Percentiles rank a stretch among this genome's conserved stretches.
Conservation (phyloP, 1,284 basidiomycete species). For the Tylopilus sp. region DNA sequence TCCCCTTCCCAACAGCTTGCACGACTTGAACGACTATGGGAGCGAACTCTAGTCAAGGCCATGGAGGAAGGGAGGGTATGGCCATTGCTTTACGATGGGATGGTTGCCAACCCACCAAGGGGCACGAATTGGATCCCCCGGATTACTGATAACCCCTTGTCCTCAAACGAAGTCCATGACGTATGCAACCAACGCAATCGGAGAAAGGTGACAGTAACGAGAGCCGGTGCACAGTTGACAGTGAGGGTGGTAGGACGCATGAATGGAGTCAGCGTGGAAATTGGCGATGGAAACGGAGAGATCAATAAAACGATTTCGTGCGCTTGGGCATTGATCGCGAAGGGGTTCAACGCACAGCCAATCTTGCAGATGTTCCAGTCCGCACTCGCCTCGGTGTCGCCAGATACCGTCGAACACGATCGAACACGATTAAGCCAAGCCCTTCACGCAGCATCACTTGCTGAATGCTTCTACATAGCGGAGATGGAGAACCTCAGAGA, state of each 20-base stretch:
- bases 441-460: neutral
- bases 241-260: conserved; percentile 4
- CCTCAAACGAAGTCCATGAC: neutral
- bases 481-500: neutral
- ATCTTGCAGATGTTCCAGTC: neutral
- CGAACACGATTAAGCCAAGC: neutral
- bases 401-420: neutral
- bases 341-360: neutral
- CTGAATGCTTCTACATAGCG: neutral
- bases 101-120: neutral
- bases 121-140: conserved; percentile 3
- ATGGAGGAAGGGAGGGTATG: conserved; percentile 4
- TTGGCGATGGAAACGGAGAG: conserved; percentile 2
- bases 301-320: neutral
- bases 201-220: neutral
- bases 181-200: neutral
- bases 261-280: neutral
- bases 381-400: neutral
- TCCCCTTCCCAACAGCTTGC: neutral
- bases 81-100: conserved; percentile 2
- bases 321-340: neutral
- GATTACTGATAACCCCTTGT: neutral
- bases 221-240: neutral
- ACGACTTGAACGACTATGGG: neutral
- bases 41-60: neutral